Evolutionary conservation across 306 rosid species (phyloP).

Genomic region (Prinsepia uniflora): DNA sequence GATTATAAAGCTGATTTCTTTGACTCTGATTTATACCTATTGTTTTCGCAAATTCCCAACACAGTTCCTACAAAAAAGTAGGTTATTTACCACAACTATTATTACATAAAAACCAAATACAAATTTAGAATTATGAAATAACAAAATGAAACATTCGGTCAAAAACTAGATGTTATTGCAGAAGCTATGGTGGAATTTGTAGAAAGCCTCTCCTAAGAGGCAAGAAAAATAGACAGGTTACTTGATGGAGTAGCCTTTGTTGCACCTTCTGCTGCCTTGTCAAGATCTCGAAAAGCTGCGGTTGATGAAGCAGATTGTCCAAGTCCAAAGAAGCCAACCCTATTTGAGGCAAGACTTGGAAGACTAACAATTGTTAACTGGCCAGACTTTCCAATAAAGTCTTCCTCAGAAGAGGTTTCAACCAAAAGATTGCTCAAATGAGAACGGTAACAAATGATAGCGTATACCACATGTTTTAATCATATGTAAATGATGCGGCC

Average conservation of each 20-base stretch:
- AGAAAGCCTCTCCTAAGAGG: conserved; percentile 64
- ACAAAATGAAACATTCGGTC: not conserved
- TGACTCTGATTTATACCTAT: conserved; percentile 72
- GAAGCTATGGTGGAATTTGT: conserved; percentile 55
- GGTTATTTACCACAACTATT: conserved; percentile 14
- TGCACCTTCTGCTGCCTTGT: conserved; percentile 80
- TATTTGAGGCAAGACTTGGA: conserved; percentile 71
- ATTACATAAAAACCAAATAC: conserved; percentile 6
- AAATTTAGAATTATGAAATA: not conserved
- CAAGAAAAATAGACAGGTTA: conserved; percentile 70
- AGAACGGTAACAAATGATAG: too few relatives aligned
- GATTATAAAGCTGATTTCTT: conserved; percentile 66
- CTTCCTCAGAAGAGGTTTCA: conserved; percentile 90
- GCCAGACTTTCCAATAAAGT: conserved; percentile 80
- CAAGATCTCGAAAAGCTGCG: conserved; percentile 55
- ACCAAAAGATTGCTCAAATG: conserved; percentile 80
- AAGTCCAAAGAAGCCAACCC: conserved; percentile 88
- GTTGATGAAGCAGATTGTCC: conserved; percentile 61
- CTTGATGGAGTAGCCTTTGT: conserved; percentile 75
- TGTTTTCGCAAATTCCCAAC: conserved; percentile 80
- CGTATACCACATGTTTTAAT: too few relatives aligned
- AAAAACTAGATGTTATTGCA: conserved; percentile 78
- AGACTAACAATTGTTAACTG: conserved; percentile 74
- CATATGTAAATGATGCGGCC: too few relatives aligned
- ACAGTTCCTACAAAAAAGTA: conserved; percentile 57